Evolutionary conservation across 176 grass and related monocot species (phyloP), one percentile per base, ranked within the genome.

Genomic region (Oryza rufipogon): DNA sequence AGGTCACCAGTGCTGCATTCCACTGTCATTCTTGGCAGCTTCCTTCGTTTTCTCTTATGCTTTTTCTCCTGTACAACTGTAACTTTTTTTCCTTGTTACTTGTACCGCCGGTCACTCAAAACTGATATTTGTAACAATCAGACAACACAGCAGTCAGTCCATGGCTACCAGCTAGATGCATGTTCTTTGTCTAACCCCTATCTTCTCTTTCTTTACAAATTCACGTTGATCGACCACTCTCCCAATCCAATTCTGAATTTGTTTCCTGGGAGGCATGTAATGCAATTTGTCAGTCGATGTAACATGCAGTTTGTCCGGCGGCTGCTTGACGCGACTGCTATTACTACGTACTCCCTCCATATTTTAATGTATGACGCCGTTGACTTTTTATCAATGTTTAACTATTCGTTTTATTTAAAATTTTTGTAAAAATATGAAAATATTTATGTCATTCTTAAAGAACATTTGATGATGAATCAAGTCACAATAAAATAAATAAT

Each of bases 131-230:
- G 25, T 10, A 74, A 26, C 46, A 52, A 32, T 19, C 72, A 74
- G 72, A 74, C 72, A 52, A 74, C 26, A 74, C 46, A 11, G 7
- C 26, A 33, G 26, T 33, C 72, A 74, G 72, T 58, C 54, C 19
- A 58, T 20, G 19, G 54, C 6, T 58, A n/a, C 0, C 17, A 58
- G 6, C 54, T 58, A n/a, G 5, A 1, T 58, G 17, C 34, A 36
- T 5, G 20, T 58, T 9, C 36, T 60, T 9, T 41, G 11, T 16
- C 11, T 36, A 25, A 23, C 8, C 1, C 54, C 3, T 58, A 58
- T 58, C 54, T 58, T 7, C 51, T 19, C 5, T 58, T 58, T 77
- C 12, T 39, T 58, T n/a, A 11, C 17, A n/a, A 22, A 32, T 60
- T 25, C 1, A 1, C 0, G 10, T 63, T 14, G n/a, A 19, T 45